Base-by-base conservation (phyloP, 106 monocot species). In the Acanthochlamys bracteata region DNA sequence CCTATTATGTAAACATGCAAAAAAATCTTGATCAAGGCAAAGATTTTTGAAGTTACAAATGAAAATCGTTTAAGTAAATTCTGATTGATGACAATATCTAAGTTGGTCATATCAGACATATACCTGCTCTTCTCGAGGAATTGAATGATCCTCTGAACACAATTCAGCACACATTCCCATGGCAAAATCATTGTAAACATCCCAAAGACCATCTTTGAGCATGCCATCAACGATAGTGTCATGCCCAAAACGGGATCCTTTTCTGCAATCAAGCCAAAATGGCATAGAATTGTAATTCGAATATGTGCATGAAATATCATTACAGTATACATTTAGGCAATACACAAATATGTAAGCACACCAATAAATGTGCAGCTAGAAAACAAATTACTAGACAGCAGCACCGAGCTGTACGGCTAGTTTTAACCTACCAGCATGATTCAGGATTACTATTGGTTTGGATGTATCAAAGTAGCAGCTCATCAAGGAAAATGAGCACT, bases 121-220 rank as follows among this genome's bases (percentile, higher is more conserved):
- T 71, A 96, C 96, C 96, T 96, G 96, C 13, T 96, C 91, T 70
- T 91, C 88, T 70, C 85, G 84, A 25, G 88, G 64, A 59, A 96
- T 75, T 56, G 85, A 80, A 74, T 96, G 80, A 46, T 82, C 63
- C 63, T 90, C 88, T 75, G 96, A 79, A 85, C 91, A 96, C 33
- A 96, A 43, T 74, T 96, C 96, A 59, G 76, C 96, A 77, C 91
- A 91, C 56, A 72, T 79, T 79, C 96, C 96, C 96, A 96, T 96
- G 39, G 74, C 87, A 76, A 41, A 91, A 67, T 96, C 80, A 69
- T 82, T 80, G 66, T 91, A 96, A 33, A 81, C 96, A 85, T 96
- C 96, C 96, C 96, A 96, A 19, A 96, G 64, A 16, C 96, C 96
- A 78, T 96, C 96, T 81, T 96, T 96, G 56, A 96, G 85, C 96